Percentiles rank a stretch among this genome's conserved stretches.
phyloP scores from a whole-genome alignment of 2,329 filamentous ascomycete species.

The Hypoxylon sp. region DNA sequence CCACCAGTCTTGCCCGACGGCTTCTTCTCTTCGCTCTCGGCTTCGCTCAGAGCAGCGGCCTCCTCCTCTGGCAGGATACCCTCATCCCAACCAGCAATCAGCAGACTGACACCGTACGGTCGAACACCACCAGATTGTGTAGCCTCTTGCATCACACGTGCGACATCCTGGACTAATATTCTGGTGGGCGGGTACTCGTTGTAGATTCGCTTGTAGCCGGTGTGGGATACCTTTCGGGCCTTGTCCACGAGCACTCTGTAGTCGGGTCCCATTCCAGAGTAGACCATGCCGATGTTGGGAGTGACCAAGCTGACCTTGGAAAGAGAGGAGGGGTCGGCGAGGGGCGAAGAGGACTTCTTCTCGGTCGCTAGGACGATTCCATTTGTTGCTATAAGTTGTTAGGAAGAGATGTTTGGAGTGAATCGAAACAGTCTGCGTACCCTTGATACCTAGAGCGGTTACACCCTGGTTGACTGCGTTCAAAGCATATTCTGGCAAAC shows the following conservation, averaged over 20 bases:
- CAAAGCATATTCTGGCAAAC: slow-evolving; percentile 86
- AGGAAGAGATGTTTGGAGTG: slow-evolving; percentile 15
- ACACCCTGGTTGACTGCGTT: slow-evolving; percentile 99
- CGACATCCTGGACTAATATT: slow-evolving; percentile 98
- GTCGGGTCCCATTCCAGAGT: slow-evolving; percentile 98
- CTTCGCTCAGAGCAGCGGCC: slow-evolving; percentile 65
- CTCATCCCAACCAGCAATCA: slow-evolving; percentile 98
- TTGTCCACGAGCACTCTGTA: slow-evolving; percentile 98
- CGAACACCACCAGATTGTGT: slow-evolving; percentile 97
- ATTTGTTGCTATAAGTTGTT: slow-evolving; percentile 77
- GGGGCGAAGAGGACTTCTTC: slow-evolving; percentile 98
- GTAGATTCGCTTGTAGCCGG: slow-evolving; percentile 99
- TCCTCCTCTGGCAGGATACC: slow-evolving; percentile 87
- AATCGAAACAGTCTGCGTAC: slow-evolving; percentile 55
- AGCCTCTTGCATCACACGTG: slow-evolving; percentile 97
- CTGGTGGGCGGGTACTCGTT: slow-evolving; percentile 99
- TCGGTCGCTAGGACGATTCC: slow-evolving; percentile 98
- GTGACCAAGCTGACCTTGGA: slow-evolving; percentile 98
- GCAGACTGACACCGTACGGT: slow-evolving; percentile 93
- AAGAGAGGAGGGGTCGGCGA: slow-evolving; percentile 93
- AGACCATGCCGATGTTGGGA: slow-evolving; percentile 99
- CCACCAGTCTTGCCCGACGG: slow-evolving; percentile 88
- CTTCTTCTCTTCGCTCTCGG: slow-evolving; percentile 71
- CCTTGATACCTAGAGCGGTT: slow-evolving; percentile 98
- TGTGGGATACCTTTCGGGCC: slow-evolving; percentile 97